phyloP scores from a whole-genome alignment of 2,329 filamentous ascomycete genomes.

The Fusarium metavorans region DNA sequence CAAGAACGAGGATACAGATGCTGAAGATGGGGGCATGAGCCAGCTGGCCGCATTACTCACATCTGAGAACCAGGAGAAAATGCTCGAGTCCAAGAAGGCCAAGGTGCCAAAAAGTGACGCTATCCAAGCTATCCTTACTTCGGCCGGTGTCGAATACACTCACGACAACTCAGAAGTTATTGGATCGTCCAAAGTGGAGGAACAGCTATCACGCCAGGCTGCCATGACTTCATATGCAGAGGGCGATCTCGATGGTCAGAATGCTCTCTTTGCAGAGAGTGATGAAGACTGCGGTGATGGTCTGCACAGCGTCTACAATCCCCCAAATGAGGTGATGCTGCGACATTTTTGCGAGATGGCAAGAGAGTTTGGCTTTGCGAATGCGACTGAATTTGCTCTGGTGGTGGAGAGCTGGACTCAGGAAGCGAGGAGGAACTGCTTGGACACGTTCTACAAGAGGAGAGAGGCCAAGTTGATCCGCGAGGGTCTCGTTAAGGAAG shows the following conservation, averaged over 20 bases:
- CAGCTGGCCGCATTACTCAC: slow-evolving; percentile 73
- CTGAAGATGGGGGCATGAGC: slow-evolving; percentile 75
- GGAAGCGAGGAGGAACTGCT: slow-evolving; percentile 79
- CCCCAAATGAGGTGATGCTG: slow-evolving; percentile 77
- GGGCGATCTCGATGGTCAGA: slow-evolving; percentile 61
- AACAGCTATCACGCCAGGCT: slow-evolving; percentile 82
- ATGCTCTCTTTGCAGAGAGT: slow-evolving; percentile 69
- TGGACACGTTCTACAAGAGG: slow-evolving; percentile 83
- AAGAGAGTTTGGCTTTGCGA: slow-evolving; percentile 78
- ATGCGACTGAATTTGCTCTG: slow-evolving; percentile 86
- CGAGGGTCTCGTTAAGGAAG: slow-evolving; percentile 39
- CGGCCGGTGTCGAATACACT: slow-evolving; percentile 92
- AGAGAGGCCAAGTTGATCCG: slow-evolving; percentile 66
- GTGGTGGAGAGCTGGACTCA: slow-evolving; percentile 93
- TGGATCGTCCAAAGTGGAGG: slow-evolving; percentile 92
- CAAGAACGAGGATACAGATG: slow-evolving; percentile 63
- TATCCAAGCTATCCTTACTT: slow-evolving; percentile 87
- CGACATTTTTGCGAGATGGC: slow-evolving; percentile 96
- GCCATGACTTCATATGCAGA: slow-evolving; percentile 66
- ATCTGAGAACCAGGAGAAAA: slow-evolving; percentile 59
- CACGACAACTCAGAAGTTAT: slow-evolving; percentile 97
- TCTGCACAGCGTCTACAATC: slow-evolving; percentile 69
- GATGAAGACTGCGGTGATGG: slow-evolving; percentile 50
- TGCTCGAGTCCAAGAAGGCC: slow-evolving; percentile 50
- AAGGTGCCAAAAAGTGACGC: slow-evolving; percentile 72